Evolutionary conservation across 2,329 filamentous ascomycete species (phyloP).

Genomic region (Fusarium napiforme): DNA sequence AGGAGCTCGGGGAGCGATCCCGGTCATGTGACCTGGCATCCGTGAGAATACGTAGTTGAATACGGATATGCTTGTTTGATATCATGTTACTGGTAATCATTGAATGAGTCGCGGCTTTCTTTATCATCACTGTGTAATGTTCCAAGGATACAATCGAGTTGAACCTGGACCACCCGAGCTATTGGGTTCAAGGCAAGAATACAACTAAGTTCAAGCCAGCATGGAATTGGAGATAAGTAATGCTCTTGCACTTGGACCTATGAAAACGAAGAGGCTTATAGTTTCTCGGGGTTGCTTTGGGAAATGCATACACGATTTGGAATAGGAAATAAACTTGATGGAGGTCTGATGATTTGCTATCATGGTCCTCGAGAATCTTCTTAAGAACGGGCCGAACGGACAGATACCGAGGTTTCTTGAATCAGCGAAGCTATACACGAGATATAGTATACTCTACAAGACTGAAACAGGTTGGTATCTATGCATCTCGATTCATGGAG

Average conservation of each 20-base stretch:
- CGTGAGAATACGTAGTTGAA: background rate
- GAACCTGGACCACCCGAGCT: background rate
- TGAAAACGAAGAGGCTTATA: background rate
- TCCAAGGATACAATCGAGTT: background rate
- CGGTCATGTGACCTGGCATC: constrained; percentile 18
- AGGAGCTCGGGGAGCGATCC: background rate
- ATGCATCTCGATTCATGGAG: background rate
- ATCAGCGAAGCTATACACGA: background rate
- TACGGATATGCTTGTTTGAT: background rate
- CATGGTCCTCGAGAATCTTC: background rate
- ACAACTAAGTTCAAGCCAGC: background rate
- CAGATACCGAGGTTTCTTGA: background rate
- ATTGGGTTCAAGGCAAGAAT: background rate
- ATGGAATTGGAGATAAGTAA: background rate
- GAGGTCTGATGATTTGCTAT: too few species aligned
- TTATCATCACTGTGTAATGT: background rate
- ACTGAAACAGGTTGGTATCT: background rate
- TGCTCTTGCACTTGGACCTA: background rate
- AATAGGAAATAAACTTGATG: background rate
- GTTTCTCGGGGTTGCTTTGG: too few species aligned
- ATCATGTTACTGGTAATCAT: background rate
- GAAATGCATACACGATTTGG: background rate
- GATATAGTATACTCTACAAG: rapidly evolving
- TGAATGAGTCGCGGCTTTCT: background rate
- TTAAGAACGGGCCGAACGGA: background rate